Conservation (phyloP, 371 early-diverging fungal genomes). For the Mucor indicus region DNA sequence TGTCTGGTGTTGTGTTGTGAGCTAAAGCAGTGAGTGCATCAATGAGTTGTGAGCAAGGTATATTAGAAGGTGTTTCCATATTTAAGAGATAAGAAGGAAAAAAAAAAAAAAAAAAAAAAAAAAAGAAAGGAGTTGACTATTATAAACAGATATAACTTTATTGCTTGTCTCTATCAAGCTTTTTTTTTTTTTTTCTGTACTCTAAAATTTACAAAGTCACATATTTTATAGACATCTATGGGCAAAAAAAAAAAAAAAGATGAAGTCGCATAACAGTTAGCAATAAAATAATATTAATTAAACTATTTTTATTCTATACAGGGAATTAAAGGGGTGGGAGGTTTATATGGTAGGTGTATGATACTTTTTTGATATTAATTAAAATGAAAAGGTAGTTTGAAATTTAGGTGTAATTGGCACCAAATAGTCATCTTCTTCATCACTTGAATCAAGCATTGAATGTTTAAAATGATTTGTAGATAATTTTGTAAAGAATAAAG, state of each 20-base stretch:
- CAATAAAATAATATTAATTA: too few species aligned
- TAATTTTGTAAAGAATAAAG: conserved; percentile 27
- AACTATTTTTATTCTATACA: too few species aligned
- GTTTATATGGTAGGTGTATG: background rate
- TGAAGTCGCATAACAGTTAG: too few species aligned
- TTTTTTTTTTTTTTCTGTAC: too few species aligned
- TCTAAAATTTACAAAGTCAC: too few species aligned
- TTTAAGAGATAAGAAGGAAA: background rate
- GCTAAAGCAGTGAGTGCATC: conserved; percentile 22
- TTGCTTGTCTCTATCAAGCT: too few species aligned
- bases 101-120: conserved; percentile 5
- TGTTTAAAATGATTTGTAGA: conserved; percentile 25
- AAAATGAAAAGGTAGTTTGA: background rate
- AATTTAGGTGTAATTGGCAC: conserved; percentile 17
- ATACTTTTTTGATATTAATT: background rate
- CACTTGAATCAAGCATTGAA: background rate
- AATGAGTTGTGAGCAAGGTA: conserved; percentile 13
- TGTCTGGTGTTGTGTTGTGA: conserved; percentile 8
- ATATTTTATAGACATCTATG: too few species aligned
- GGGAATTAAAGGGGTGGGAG: too few species aligned
- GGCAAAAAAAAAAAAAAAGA: too few species aligned
- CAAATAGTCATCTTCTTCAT: conserved; percentile 17
- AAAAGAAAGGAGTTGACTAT: background rate
- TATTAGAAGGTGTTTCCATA: conserved; percentile 12
- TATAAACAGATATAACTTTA: too few species aligned